Base-by-base conservation (phyloP, 768 basidiomycete genomes). In the Rhodotorula kratochvilovae region DNA sequence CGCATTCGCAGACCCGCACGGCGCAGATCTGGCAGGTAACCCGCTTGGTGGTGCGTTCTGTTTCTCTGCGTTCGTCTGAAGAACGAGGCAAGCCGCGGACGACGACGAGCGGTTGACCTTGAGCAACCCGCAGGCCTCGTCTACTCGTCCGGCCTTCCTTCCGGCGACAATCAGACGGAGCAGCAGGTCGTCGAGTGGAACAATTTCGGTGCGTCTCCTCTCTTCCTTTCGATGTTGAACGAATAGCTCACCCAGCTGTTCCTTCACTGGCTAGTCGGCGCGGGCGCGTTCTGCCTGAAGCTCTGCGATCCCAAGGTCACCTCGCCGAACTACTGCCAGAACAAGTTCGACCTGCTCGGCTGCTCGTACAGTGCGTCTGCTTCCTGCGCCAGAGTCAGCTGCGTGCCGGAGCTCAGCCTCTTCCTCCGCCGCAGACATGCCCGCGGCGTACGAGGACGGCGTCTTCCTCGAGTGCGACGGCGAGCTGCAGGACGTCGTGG, bases 1-100 rank as follows among this genome's bases (percentile, higher is more conserved):
- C 0, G 27, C 6, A 33, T 7, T 2, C 39, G 13, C 16, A 29
- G 63, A 90, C 79, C 85, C 88, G 19, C 86, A 87, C 71, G 89
- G 89, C 68, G 87, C 88, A 70, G 88, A 89, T 6, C 70, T 87
- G 85, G 85, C 87, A 71, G 90, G 90, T 33, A 92, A 73, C 67
- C 72, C 72, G 1, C 72, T 73, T 13, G 71, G 71, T 16, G 70
- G 36, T 64, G 27, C 5, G 7, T 43, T 11, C 29, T 39, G 39
- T 7, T 39, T 39, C 39, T 39, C n/a, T n/a, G n/a, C n/a, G 39
- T 39, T 39, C 39, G 6, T 39, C 8, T 13, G 13, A 13, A 39
- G 39, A 7, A 39, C 39, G 39, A 39, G 8, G 13, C 13, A 39
- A 39, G n/a, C n/a, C 39, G 39, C 6, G 6, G 39, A 6, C 39